phyloP scores from a whole-genome alignment of 768 basidiomycete genomes.

The Leccinum rimulosum region DNA sequence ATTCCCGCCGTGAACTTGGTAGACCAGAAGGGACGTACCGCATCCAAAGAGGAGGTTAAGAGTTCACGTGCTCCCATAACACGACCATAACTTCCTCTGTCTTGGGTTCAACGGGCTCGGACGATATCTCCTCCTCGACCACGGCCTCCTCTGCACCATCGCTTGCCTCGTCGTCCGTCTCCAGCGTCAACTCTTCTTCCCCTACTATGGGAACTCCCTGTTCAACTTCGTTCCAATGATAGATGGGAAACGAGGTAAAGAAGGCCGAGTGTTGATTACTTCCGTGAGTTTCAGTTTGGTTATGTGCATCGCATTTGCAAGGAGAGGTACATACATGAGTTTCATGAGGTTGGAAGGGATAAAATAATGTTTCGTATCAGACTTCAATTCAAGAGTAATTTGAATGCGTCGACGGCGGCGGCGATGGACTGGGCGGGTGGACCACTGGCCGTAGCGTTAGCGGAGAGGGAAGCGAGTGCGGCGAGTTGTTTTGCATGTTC shows the following conservation, averaged over 20 bases:
- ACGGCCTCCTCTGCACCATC: constrained; percentile 63
- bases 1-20: background rate
- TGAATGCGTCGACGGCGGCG: constrained; percentile 28
- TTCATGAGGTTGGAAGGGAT: constrained; percentile 57
- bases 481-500: no score
- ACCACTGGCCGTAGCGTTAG: no score
- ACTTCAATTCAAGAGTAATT: constrained; percentile 77
- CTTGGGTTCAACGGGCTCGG: constrained; percentile 46
- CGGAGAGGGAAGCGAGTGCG: no score
- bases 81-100: constrained; percentile 67
- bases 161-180: constrained; percentile 33
- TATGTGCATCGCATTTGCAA: background rate
- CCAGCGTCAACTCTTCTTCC: constrained; percentile 60
- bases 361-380: constrained; percentile 79
- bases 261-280: constrained; percentile 87
- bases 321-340: constrained; percentile 62
- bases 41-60: constrained; percentile 91
- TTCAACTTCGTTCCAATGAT: constrained; percentile 62
- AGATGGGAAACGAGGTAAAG: constrained; percentile 85
- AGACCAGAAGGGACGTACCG: constrained; percentile 45
- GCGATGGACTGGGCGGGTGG: no score
- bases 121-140: constrained; percentile 53
- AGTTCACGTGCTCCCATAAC: constrained; percentile 84
- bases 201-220: constrained; percentile 58
- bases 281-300: constrained; percentile 11